Conservation (phyloP, 164 flowering plant species). For the Dillenia turbinata region DNA sequence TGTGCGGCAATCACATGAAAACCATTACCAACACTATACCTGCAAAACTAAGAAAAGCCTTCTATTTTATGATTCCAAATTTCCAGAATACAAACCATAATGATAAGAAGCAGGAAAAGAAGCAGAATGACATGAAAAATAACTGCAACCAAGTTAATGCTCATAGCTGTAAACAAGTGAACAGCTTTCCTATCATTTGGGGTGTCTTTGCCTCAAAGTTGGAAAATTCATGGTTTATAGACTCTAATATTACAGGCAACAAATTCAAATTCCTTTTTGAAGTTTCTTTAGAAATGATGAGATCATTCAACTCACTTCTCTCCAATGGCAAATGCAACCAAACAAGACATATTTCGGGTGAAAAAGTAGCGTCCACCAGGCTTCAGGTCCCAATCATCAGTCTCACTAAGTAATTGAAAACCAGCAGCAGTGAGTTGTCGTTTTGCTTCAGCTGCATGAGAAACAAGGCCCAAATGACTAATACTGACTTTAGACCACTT, state of each 20-base stretch:
- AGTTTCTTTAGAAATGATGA: not conserved
- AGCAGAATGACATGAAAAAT: no score
- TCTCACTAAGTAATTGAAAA: slow-evolving; percentile 73
- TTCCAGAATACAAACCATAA: not conserved
- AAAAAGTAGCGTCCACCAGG: slow-evolving; percentile 93
- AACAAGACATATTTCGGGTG: slow-evolving; percentile 88
- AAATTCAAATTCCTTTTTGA: no score
- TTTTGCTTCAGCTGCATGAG: slow-evolving; percentile 81
- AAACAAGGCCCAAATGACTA: not conserved
- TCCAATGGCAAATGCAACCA: slow-evolving; percentile 91
- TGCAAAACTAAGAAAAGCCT: slow-evolving; percentile 27
- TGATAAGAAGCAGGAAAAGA: not conserved
- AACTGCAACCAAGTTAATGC: no score
- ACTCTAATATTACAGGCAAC: no score
- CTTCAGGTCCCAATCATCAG: slow-evolving; percentile 89
- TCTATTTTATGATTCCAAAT: not conserved
- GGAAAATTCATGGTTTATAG: no score
- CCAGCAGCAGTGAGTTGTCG: slow-evolving; percentile 74
- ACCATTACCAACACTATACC: slow-evolving; percentile 73
- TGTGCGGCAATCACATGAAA: slow-evolving; percentile 94
- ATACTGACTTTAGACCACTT: no score
- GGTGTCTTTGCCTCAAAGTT: no score
- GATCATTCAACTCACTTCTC: slow-evolving; percentile 55
- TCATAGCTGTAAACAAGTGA: no score
- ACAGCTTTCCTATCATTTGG: no score